A percentile compares a stretch with the other conserved stretches of the same genome.
These are phyloP conservation scores for Barbarea vulgaris DNA, from an alignment of 345 rosid genomes.

Conservation along the genomic window DNA sequence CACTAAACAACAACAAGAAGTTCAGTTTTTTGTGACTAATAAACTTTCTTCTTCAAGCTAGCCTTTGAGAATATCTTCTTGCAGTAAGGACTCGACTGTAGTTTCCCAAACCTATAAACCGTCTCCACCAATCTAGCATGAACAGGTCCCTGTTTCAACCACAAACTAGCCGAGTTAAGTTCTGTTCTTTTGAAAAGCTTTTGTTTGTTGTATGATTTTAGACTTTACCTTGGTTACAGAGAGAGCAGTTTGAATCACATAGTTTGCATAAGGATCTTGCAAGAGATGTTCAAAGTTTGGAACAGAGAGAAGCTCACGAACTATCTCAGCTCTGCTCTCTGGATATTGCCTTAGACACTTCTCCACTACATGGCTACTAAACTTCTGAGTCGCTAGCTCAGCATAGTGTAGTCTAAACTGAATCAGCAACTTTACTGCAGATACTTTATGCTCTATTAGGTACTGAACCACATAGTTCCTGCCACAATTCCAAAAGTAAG, in stretches of 20 bases:
- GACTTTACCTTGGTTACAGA: slow-evolving; percentile 53
- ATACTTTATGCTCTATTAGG: slow-evolving; percentile 55
- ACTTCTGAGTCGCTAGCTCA: slow-evolving; percentile 67
- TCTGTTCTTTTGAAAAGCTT: background rate
- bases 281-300: slow-evolving; percentile 62
- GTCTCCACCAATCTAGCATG: slow-evolving; percentile 53
- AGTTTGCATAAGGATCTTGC: slow-evolving; percentile 79
- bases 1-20: slow-evolving; percentile 5
- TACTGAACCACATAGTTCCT: slow-evolving; percentile 84
- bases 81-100: slow-evolving; percentile 68
- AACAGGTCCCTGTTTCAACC: slow-evolving; percentile 51
- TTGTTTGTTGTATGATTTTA: too few species aligned
- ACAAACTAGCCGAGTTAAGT: slow-evolving; percentile 6
- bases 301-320: slow-evolving; percentile 55
- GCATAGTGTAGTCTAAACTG: slow-evolving; percentile 58
- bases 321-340: slow-evolving; percentile 56
- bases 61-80: slow-evolving; percentile 69
- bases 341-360: slow-evolving; percentile 57
- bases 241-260: slow-evolving; percentile 76
- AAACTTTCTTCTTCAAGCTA: slow-evolving; percentile 52
- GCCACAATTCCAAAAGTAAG: slow-evolving; percentile 19
- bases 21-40: background rate
- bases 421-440: slow-evolving; percentile 41
- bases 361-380: slow-evolving; percentile 81
- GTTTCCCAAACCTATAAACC: slow-evolving; percentile 45